phyloP scores from a whole-genome alignment of 495 filamentous ascomycete genomes.

The Penicillium macrosclerotiorum region DNA sequence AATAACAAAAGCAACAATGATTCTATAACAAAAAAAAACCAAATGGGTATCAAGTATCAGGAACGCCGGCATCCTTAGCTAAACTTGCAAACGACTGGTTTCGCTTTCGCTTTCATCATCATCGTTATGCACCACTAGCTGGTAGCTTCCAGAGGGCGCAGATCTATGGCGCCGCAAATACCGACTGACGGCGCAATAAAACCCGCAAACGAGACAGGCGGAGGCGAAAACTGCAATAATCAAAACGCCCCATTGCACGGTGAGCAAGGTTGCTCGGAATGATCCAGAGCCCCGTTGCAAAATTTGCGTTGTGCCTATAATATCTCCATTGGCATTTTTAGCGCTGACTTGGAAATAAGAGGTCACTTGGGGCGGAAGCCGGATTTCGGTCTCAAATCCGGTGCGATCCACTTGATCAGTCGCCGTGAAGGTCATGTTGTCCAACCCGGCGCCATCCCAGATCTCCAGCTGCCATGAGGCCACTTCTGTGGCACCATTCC shows the following conservation, averaged over 20 bases:
- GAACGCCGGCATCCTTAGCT: conserved; percentile 15
- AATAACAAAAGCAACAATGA: no score
- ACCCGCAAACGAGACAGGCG: conserved; percentile 10
- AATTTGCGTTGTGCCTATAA: conserved; percentile 15
- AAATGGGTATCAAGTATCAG: conserved; percentile 15
- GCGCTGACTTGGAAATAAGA: conserved; percentile 20
- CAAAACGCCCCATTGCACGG: conserved; percentile 1
- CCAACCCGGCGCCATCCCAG: conserved; percentile 23
- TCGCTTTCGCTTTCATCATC: conserved; percentile 13
- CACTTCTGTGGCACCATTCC: conserved; percentile 50
- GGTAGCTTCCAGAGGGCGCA: conserved; percentile 8
- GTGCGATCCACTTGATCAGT: conserved; percentile 12
- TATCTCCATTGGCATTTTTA: conserved; percentile 12
- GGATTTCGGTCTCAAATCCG: conserved; percentile 24
- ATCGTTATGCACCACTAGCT: conserved; percentile 13
- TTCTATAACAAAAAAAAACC: conserved; percentile 4
- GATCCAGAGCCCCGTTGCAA: neutral
- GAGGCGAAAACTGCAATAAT: conserved; percentile 12
- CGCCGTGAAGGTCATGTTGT: conserved; percentile 15
- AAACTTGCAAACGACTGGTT: conserved; percentile 13
- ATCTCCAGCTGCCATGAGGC: conserved; percentile 32
- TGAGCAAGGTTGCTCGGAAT: neutral
- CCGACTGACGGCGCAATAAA: conserved; percentile 14
- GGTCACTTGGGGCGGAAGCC: conserved; percentile 1
- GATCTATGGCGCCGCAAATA: neutral